phyloP scores from a whole-genome alignment of 306 rosid species.

The Prunus kanzakura region DNA sequence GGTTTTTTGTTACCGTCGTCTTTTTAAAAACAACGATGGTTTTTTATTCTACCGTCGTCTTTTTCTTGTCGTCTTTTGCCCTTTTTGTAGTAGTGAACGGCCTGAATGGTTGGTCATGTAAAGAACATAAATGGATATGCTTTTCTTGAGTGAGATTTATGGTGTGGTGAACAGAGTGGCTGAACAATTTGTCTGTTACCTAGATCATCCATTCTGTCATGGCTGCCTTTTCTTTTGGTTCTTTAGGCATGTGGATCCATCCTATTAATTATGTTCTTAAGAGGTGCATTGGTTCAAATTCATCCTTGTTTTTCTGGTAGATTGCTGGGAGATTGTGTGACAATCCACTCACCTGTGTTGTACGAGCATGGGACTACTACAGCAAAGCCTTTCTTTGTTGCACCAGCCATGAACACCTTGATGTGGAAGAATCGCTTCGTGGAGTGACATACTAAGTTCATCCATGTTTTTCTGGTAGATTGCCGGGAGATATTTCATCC shows the following conservation, averaged over 20 bases:
- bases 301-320: slow-evolving; percentile 33
- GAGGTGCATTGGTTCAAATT: neutral
- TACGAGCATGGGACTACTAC: slow-evolving; percentile 86
- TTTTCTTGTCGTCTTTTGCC: no score
- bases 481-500: no score
- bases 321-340: slow-evolving; percentile 80
- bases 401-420: slow-evolving; percentile 70
- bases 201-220: neutral
- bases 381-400: slow-evolving; percentile 68
- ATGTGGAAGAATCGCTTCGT: slow-evolving; percentile 79
- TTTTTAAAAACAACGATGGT: no score
- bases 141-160: neutral
- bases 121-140: neutral
- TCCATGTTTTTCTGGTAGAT: no score
- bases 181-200: neutral
- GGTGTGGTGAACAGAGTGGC: neutral
- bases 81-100: neutral
- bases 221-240: neutral
- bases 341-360: slow-evolving; percentile 66
- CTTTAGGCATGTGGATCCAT: neutral
- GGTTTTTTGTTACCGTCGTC: no score
- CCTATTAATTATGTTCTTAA: neutral
- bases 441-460: slow-evolving; percentile 33
- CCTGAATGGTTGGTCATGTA: neutral
- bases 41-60: no score